A percentile compares a stretch with the other conserved stretches of the same genome.
Conservation (phyloP, 345 rosid genomes). For the Erysimum cheiranthoides region DNA sequence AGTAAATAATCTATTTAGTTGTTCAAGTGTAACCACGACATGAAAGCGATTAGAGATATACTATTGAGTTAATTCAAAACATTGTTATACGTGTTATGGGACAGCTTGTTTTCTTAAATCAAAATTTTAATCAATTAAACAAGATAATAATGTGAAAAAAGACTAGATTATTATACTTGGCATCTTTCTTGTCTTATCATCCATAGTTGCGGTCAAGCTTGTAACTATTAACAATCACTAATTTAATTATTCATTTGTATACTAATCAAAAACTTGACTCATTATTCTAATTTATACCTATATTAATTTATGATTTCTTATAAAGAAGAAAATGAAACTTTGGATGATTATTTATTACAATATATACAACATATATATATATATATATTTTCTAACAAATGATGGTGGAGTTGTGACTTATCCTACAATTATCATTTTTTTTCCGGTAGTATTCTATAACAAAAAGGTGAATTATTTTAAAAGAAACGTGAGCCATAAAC, state of each 20-base stretch:
- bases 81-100: not conserved
- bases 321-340: conserved; percentile 1
- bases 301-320: not conserved
- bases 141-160: not conserved
- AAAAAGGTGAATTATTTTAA: not conserved
- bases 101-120: not conserved
- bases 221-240: not conserved
- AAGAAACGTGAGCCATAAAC: conserved; percentile 28
- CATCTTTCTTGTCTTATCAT: conserved; percentile 10
- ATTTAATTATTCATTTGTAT: conserved; percentile 1
- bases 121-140: not conserved
- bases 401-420: conserved; percentile 10
- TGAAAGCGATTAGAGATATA: not conserved
- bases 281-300: not conserved
- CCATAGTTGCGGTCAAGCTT: conserved; percentile 25
- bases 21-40: not conserved
- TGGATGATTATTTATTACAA: not conserved
- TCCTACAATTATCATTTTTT: not conserved
- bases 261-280: conserved; percentile 1
- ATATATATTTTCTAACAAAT: not conserved
- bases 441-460: not conserved
- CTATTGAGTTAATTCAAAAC: not conserved
- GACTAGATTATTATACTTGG: not conserved
- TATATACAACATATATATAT: not conserved
- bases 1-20: not conserved